Evolutionary conservation across 352 stramenopile genomes (phyloP).

Genomic region (Halophytophthora polymorphica): DNA sequence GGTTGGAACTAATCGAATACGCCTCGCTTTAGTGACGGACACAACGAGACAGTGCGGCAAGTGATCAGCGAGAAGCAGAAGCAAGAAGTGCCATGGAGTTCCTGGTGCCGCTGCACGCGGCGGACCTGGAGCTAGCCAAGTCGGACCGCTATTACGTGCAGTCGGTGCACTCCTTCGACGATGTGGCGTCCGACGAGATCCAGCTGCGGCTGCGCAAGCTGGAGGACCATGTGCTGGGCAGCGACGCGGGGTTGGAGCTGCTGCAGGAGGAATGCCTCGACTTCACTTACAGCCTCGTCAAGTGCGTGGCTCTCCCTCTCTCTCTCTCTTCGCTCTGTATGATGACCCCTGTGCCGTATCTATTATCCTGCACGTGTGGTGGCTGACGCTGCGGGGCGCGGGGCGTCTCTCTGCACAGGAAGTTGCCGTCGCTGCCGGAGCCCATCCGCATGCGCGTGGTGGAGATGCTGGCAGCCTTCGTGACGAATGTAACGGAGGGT

Average conservation of each 20-base stretch:
- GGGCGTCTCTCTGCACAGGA: too few species aligned
- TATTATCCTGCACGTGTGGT: too few species aligned
- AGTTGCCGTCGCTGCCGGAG: slow-evolving; percentile 44
- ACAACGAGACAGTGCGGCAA: background rate
- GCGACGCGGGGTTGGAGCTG: slow-evolving; percentile 49
- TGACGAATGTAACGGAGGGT: slow-evolving; percentile 56
- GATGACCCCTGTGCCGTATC: background rate
- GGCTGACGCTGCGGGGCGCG: too few species aligned
- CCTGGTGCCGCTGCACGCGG: slow-evolving; percentile 69
- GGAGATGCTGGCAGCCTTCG: slow-evolving; percentile 56
- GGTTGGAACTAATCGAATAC: too few species aligned
- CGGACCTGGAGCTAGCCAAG: slow-evolving; percentile 75
- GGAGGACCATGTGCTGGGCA: slow-evolving; percentile 55
- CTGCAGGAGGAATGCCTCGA: slow-evolving; percentile 64
- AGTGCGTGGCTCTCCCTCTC: slow-evolving; percentile 32
- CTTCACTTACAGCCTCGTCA: slow-evolving; percentile 72
- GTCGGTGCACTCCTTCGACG: slow-evolving; percentile 56
- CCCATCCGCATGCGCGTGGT: slow-evolving; percentile 60
- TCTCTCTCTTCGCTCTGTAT: background rate
- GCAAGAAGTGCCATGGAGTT: slow-evolving; percentile 71
- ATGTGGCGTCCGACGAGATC: slow-evolving; percentile 44
- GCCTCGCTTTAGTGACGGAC: too few species aligned
- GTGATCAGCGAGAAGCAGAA: background rate
- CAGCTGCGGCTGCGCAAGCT: slow-evolving; percentile 38
- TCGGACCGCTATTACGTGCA: slow-evolving; percentile 62